Evolutionary conservation across 257 asterid genomes (phyloP).

Genomic region (Solanum tarapatanum): DNA sequence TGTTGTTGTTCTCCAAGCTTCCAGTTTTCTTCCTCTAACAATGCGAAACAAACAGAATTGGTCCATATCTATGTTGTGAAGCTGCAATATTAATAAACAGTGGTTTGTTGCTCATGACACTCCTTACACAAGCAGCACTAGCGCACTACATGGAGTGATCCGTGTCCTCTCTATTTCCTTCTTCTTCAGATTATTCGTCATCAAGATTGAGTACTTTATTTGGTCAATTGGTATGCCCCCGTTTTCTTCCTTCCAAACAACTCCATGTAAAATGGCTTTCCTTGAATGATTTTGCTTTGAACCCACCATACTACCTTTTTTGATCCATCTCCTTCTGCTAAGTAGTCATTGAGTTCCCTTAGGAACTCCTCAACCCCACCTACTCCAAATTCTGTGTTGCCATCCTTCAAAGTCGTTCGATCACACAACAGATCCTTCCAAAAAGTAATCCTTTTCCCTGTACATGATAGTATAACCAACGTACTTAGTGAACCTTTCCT

Average conservation of each 20-base stretch:
- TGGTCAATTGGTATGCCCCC: background rate
- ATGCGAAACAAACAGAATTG: background rate
- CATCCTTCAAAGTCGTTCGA: background rate
- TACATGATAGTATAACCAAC: background rate
- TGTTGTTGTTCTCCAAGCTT: background rate
- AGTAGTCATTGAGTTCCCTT: background rate
- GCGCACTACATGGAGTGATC: background rate
- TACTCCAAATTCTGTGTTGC: background rate
- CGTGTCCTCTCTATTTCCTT: background rate
- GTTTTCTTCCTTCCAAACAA: background rate
- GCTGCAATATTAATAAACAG: background rate
- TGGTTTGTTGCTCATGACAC: background rate
- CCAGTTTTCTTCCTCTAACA: background rate
- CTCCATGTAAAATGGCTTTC: background rate
- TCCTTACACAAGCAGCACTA: background rate
- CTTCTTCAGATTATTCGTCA: background rate
- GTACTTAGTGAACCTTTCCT: background rate
- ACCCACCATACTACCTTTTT: background rate
- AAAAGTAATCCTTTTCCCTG: background rate
- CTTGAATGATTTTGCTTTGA: background rate
- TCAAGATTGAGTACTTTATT: background rate
- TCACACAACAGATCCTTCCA: background rate
- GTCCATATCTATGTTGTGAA: background rate
- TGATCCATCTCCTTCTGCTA: background rate
- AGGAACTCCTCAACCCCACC: background rate